A percentile compares a stretch with the other conserved stretches of the same genome.
Evolutionary conservation across 768 basidiomycete species (phyloP).

Genomic region (Gloeophyllum trabeum): DNA sequence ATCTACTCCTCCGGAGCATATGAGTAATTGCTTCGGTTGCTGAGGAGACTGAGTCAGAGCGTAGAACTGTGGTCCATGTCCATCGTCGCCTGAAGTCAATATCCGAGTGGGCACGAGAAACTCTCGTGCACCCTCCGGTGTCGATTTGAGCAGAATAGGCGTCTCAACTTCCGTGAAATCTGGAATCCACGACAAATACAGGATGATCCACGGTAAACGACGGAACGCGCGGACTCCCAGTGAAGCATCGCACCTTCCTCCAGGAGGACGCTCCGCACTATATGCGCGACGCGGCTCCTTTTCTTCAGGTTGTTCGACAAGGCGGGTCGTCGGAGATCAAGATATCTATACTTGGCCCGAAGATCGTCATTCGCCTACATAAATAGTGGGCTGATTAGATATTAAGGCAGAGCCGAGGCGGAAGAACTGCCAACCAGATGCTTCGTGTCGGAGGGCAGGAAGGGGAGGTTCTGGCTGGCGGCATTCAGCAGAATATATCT

Average conservation of each 20-base stretch:
- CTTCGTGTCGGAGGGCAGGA: slow-evolving; percentile 68
- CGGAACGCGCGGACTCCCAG: slow-evolving; percentile 4
- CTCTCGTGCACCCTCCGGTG: slow-evolving; percentile 91
- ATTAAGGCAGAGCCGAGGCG: neutral
- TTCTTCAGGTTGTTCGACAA: slow-evolving; percentile 73
- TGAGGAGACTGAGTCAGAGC: slow-evolving; percentile 92
- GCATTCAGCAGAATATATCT: slow-evolving; percentile 70
- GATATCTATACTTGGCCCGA: slow-evolving; percentile 74
- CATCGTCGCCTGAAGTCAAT: slow-evolving; percentile 18
- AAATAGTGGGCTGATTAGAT: neutral
- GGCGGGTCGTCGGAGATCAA: slow-evolving; percentile 73
- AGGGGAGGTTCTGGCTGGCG: slow-evolving; percentile 63
- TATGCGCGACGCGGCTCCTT: slow-evolving; percentile 72
- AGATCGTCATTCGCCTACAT: slow-evolving; percentile 76
- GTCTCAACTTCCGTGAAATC: slow-evolving; percentile 93
- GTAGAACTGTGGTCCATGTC: slow-evolving; percentile 71
- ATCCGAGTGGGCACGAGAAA: slow-evolving; percentile 80
- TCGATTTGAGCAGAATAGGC: slow-evolving; percentile 80
- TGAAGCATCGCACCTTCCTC: slow-evolving; percentile 47
- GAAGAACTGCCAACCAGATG: slow-evolving; percentile 46
- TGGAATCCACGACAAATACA: slow-evolving; percentile 20
- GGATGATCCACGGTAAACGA: slow-evolving; percentile 7
- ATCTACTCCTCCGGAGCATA: slow-evolving; percentile 83
- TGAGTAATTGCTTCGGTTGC: slow-evolving; percentile 89
- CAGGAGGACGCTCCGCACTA: slow-evolving; percentile 63